Conservation (phyloP, 768 basidiomycete species). For the Hypholoma fasciculare region DNA sequence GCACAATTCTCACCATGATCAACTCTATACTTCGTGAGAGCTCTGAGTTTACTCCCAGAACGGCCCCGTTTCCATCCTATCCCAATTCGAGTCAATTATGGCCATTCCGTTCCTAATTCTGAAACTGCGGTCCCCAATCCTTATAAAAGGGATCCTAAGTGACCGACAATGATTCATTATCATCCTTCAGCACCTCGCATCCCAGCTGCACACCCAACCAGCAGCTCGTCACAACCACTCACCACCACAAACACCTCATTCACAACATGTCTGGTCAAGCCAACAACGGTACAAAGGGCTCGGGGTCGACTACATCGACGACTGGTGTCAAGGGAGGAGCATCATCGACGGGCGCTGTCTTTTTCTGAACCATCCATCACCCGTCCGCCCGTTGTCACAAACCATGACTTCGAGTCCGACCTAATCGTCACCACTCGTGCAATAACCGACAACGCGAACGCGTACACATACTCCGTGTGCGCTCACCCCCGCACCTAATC, state of each 20-base stretch:
- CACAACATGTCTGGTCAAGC: slow-evolving; percentile 39
- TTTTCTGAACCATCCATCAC: slow-evolving; percentile 46
- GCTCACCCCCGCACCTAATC: slow-evolving; percentile 8
- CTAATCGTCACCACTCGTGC: slow-evolving; percentile 7
- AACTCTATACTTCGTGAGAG: slow-evolving; percentile 27
- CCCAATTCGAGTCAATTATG: slow-evolving; percentile 43
- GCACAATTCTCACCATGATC: slow-evolving; percentile 26
- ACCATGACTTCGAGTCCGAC: slow-evolving; percentile 2
- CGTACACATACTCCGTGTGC: slow-evolving; percentile 1
- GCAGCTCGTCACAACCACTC: slow-evolving; percentile 2
- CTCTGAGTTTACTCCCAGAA: slow-evolving; percentile 22
- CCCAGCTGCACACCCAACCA: slow-evolving; percentile 9
- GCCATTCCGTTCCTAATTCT: slow-evolving; percentile 32
- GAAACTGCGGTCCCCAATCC: slow-evolving; percentile 29
- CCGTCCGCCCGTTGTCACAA: slow-evolving; percentile 9
- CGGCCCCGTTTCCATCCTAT: slow-evolving; percentile 26
- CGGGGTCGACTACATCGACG: slow-evolving; percentile 35
- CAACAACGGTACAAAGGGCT: slow-evolving; percentile 33
- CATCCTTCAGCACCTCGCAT: slow-evolving; percentile 20
- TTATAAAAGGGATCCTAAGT: slow-evolving; percentile 24
- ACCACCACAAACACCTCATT: slow-evolving; percentile 5
- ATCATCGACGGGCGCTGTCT: slow-evolving; percentile 51
- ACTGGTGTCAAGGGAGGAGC: slow-evolving; percentile 46
- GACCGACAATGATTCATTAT: slow-evolving; percentile 31
- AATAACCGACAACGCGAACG: slow-evolving; percentile 1